Base-by-base conservation (phyloP, 805 yeast genomes). In the Myxozyma neotropica region DNA sequence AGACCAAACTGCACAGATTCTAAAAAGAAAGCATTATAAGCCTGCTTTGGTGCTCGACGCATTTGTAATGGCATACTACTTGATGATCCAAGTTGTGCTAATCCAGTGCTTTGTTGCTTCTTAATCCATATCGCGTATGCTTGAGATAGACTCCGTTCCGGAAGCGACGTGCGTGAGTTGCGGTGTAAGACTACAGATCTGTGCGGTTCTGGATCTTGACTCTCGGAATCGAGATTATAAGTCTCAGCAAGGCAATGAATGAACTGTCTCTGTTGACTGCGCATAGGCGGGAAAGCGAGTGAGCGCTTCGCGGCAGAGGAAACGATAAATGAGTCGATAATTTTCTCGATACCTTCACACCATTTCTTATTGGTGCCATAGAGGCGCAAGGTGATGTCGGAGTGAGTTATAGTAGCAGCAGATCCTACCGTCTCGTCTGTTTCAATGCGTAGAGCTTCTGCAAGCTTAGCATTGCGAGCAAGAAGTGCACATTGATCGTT, bases 181-280 rank as follows among this genome's bases (percentile, higher is more conserved):
- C 77, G 23, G 71, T 57, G 59, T n/a, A 90, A 78, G 64, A 81
- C 84, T 0, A 90, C 93, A 10, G 87, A 82, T 61, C 96, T 73
- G 53, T 82, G 78, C 0, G 96, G 96, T 65, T 89, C 96, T 1
- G 81, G 82, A 71, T 89, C 96, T 62, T 88, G 94, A 1, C 92
- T 82, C 67, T 88, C 91, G 0, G 87, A 77, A 66, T 81, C 84
- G 12, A 89, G 67, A 12, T 79, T 76, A 70, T 77, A 89, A 0
- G 83, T 73, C 26, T 78, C 81, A 0, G 91, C 86, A 42, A 91
- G 68, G 53, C 83, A 84, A 68, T 85, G 93, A 26, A 91, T 73
- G 69, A 90, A 89, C 61, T 77, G 76, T 48, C 97, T 77, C 71
- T 88, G 93, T 4, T 83, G 80, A 13, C 77, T 71, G 52, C 75